These are phyloP conservation scores for Zea mays DNA, from an alignment of 176 grass and related monocot genomes.

Conservation along the genomic window Zm-B73-REFERENCE-NAM-5.0 NC_050096.1:24935501-24936000, in stretches of 20 bases:
- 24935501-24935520: slow-evolving; percentile 27
- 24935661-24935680: slow-evolving; percentile 61
- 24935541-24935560: slow-evolving; percentile 33
- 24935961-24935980: slow-evolving; percentile 71
- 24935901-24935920: slow-evolving; percentile 69
- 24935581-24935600: slow-evolving; percentile 67
- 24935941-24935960: slow-evolving; percentile 80
- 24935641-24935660: slow-evolving; percentile 95
- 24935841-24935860: slow-evolving; percentile 71
- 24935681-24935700: slow-evolving; percentile 66
- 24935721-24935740: slow-evolving; percentile 79
- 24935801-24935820: slow-evolving; percentile 88
- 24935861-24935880: slow-evolving; percentile 49
- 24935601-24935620: slow-evolving; percentile 85
- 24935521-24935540: slow-evolving; percentile 30
- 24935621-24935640: slow-evolving; percentile 99
- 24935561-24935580: slow-evolving; percentile 37
- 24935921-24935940: slow-evolving; percentile 84
- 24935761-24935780: slow-evolving; percentile 41
- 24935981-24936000: slow-evolving; percentile 65
- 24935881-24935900: slow-evolving; percentile 58
- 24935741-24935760: slow-evolving; percentile 66
- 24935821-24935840: slow-evolving; percentile 86
- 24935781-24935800: slow-evolving; percentile 94
- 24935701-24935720: slow-evolving; percentile 75